These are phyloP conservation scores for Pythium dissimile DNA, from an alignment of 352 stramenopile species.

Conservation along the genomic window DNA sequence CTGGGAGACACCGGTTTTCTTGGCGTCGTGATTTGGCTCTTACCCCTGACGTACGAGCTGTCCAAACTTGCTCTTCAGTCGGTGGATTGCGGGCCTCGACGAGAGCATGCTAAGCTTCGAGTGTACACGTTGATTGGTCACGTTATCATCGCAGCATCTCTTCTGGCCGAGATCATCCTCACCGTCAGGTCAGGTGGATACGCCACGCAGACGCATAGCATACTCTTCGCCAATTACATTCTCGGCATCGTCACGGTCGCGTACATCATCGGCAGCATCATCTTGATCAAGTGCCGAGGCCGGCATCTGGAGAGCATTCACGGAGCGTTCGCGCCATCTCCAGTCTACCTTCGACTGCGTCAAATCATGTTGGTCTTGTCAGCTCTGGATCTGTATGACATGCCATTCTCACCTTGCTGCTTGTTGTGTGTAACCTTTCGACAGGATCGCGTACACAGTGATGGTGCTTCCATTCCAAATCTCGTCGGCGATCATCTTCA, in stretches of 20 bases:
- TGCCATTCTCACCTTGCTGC: not conserved
- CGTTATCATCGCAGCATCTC: not conserved
- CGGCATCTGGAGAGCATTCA: slow-evolving; percentile 25
- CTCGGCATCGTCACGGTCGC: slow-evolving; percentile 2
- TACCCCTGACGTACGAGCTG: slow-evolving; percentile 15
- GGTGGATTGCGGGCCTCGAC: slow-evolving; percentile 5
- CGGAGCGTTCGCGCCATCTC: slow-evolving; percentile 20
- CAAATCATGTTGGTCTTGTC: slow-evolving; percentile 17
- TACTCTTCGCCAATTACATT: not conserved
- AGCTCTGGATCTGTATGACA: no score
- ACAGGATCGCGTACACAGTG: no score
- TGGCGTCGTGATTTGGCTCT: slow-evolving; percentile 4
- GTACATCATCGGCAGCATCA: slow-evolving; percentile 5
- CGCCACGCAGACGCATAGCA: not conserved
- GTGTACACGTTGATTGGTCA: not conserved
- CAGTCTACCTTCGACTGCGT: slow-evolving; percentile 22
- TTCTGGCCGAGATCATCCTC: not conserved
- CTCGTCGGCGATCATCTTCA: no score
- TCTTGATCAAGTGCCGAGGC: slow-evolving; percentile 5
- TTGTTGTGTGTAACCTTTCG: not conserved
- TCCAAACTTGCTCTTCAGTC: slow-evolving; percentile 6
- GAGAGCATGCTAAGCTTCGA: not conserved
- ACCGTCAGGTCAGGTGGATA: slow-evolving; percentile 3
- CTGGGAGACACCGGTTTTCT: not conserved
- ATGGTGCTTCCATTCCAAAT: no score